These are phyloP conservation scores for Angomonas deanei DNA, from an alignment of 208 protist genomes.

Conservation along the genomic window DNA sequence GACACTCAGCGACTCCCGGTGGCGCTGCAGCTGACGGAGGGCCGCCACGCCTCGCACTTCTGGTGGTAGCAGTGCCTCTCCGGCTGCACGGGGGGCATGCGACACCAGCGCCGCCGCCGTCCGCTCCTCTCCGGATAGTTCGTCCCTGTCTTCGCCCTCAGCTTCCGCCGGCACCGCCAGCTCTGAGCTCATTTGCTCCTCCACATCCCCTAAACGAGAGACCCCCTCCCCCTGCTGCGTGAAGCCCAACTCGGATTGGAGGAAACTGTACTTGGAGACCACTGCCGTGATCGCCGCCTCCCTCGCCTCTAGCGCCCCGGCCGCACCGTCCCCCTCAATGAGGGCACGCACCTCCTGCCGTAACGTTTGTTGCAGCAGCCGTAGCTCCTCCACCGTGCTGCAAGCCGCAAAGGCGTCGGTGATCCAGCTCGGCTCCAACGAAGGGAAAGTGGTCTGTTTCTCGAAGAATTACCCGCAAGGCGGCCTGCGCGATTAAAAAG, in stretches of 20 bases:
- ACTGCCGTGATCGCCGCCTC: neutral
- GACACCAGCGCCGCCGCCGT: slow-evolving; percentile 18
- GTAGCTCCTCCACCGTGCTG: slow-evolving; percentile 35
- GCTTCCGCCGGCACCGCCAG: neutral
- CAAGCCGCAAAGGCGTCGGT: slow-evolving; percentile 64
- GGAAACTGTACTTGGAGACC: neutral
- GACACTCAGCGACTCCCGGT: slow-evolving; percentile 26
- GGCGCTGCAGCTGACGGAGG: slow-evolving; percentile 28
- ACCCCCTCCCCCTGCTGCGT: neutral
- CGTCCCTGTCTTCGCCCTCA: neutral
- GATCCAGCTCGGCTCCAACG: slow-evolving; percentile 52
- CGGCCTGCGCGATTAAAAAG: slow-evolving; percentile 32
- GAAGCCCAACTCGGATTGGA: neutral
- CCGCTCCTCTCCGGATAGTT: neutral
- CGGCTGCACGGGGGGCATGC: slow-evolving; percentile 4
- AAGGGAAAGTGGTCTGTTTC: slow-evolving; percentile 13
- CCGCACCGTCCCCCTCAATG: neutral
- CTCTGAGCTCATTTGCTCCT: neutral
- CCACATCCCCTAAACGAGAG: slow-evolving; percentile 1
- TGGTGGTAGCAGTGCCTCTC: slow-evolving; percentile 8
- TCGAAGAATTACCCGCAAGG: slow-evolving; percentile 34
- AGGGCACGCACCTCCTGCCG: slow-evolving; percentile 4
- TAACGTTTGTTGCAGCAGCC: slow-evolving; percentile 27
- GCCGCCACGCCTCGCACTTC: slow-evolving; percentile 15
- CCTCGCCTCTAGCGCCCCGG: neutral